phyloP scores from a whole-genome alignment of 306 rosid genomes.

The Lithocarpus polystachyus region DNA sequence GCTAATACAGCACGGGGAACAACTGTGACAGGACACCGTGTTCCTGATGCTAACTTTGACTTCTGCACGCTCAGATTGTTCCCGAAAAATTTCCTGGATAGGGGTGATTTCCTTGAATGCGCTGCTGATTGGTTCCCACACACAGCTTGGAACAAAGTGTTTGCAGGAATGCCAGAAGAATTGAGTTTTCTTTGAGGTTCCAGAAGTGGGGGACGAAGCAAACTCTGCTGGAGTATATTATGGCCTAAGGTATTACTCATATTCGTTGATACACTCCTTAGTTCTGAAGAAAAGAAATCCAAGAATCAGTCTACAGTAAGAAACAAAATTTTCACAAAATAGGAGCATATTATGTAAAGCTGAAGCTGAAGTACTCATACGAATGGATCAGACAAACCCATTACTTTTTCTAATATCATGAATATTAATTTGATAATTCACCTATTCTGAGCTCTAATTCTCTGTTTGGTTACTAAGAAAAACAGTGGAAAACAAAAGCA shows the following conservation, averaged over 20 bases:
- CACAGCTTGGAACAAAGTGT: slow-evolving; percentile 43
- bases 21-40: slow-evolving; percentile 13
- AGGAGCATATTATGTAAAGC: neutral
- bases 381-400: neutral
- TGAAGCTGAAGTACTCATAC: neutral
- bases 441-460: neutral
- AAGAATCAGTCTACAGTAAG: slow-evolving; percentile 9
- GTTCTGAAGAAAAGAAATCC: slow-evolving; percentile 47
- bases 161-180: slow-evolving; percentile 49
- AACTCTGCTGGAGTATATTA: slow-evolving; percentile 57
- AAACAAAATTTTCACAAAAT: neutral
- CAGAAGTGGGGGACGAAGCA: slow-evolving; percentile 45
- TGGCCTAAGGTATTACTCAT: slow-evolving; percentile 71
- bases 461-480: slow-evolving; percentile 6
- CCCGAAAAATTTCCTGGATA: slow-evolving; percentile 56
- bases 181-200: slow-evolving; percentile 55
- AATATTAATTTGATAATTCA: neutral
- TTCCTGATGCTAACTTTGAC: slow-evolving; percentile 48
- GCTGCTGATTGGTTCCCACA: slow-evolving; percentile 43
- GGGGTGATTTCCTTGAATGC: slow-evolving; percentile 36
- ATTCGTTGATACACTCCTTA: slow-evolving; percentile 33
- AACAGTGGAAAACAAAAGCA: neutral
- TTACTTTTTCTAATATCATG: neutral
- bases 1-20: slow-evolving; percentile 64
- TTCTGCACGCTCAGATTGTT: slow-evolving; percentile 42